Evolutionary conservation across 108 stramenopile species (phyloP), one percentile per base, ranked within the genome.

Genomic region (Licmophora abbreviata): DNA sequence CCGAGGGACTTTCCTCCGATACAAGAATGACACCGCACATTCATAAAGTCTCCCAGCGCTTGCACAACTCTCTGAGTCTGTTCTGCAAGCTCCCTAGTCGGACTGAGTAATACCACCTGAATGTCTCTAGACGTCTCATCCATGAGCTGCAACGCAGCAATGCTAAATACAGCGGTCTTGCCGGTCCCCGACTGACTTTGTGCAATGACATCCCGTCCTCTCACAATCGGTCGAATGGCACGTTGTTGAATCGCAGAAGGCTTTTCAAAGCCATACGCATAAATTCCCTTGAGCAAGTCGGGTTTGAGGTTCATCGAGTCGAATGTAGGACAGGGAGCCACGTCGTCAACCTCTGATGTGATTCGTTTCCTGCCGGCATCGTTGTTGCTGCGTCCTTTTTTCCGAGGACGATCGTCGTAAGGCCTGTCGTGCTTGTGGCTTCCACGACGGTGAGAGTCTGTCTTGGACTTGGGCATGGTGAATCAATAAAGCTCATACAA

Each of bases 161-260:
- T 97, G 43, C 83, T 88, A 68, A 99, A 99, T 31, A 97, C 95
- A 5, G 94, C 96, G 11, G 95, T 96, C 61, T 97, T 95, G 8
- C 89, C 88, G 4, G 98, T 99, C 20, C 98, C 98, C 21, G 79
- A 77, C 71, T 99, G 97, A 25, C 71, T 72, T 72, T 99, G 98
- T 3, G 98, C 98, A 61, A 99, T 97, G 10, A 97, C 80, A 65
- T 99, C 97, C 14, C 96, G 63, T 4, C 98, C 98, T 18, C 75
- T 56, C 0, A 97, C 66, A 52, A 98, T 97, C 44, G 98, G 98
- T 44, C 83, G 69, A 64, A 99, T 96, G 15, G 98, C 98, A 9
- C 98, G 82, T 57, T 99, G 97, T 64, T 99, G 98, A 66, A 99
- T 97, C 18, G 98, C 98, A 20, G 85, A 88, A 3, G 98, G 98